These are phyloP conservation scores for Phytophthora ramorum DNA, from an alignment of 352 stramenopile species.

Conservation along the genomic window DNA sequence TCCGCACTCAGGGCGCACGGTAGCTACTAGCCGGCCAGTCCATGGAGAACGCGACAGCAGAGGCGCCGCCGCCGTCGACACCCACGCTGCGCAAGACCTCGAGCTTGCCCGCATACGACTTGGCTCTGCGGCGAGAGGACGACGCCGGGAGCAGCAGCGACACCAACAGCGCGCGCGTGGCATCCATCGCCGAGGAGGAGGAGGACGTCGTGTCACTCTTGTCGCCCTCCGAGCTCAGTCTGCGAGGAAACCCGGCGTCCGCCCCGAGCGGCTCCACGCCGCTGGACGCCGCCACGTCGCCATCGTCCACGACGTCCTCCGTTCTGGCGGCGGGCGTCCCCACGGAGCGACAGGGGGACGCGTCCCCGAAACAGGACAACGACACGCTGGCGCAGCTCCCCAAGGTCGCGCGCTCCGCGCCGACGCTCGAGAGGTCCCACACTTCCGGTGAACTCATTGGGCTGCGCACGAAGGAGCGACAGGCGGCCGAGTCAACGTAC, in stretches of 20 bases:
- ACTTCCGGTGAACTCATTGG: constrained; percentile 78
- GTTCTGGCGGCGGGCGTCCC: constrained; percentile 41
- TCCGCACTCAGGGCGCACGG: constrained; percentile 19
- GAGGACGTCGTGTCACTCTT: constrained; percentile 33
- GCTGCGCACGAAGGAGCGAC: constrained; percentile 55
- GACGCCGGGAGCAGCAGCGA: constrained; percentile 17
- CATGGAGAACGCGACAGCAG: constrained; percentile 31
- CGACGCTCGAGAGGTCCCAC: constrained; percentile 71
- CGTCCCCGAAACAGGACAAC: constrained; percentile 11
- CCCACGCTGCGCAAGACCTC: constrained; percentile 30
- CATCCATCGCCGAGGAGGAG: constrained; percentile 27
- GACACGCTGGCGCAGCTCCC: constrained; percentile 22
- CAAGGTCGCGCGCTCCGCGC: constrained; percentile 34
- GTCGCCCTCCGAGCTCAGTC: constrained; percentile 33
- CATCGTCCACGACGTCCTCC: constrained; percentile 52
- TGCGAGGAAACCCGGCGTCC: constrained; percentile 37
- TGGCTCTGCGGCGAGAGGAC: constrained; percentile 29
- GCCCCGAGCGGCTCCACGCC: constrained; percentile 45
- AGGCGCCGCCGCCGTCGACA: constrained; percentile 7
- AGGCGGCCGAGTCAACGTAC: constrained; percentile 54
- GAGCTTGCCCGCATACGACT: constrained; percentile 34
- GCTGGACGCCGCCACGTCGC: constrained; percentile 43
- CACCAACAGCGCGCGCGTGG: constrained; percentile 30
- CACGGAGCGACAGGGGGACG: constrained; percentile 40
- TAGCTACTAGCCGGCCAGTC: background rate